These are phyloP conservation scores for Endoconidiophora laricicola DNA, from an alignment of 2,329 filamentous ascomycete genomes.

Conservation along the genomic window DNA sequence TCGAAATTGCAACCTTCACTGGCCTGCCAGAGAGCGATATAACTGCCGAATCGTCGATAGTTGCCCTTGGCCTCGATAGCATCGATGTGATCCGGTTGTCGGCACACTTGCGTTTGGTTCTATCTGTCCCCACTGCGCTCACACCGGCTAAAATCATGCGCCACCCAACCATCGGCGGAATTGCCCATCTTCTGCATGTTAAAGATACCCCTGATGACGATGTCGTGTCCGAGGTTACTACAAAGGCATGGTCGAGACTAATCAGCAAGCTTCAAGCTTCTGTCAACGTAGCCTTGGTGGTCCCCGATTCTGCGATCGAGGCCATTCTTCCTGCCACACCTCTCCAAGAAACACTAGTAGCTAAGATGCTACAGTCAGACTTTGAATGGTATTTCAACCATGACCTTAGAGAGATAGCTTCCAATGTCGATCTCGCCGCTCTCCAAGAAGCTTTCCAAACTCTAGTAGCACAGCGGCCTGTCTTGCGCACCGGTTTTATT, in stretches of 20 bases:
- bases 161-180: slow-evolving; percentile 47
- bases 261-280: neutral
- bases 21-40: slow-evolving; percentile 35
- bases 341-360: slow-evolving; percentile 73
- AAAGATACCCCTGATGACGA: slow-evolving; percentile 15
- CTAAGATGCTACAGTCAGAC: slow-evolving; percentile 60
- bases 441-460: slow-evolving; percentile 45
- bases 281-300: neutral
- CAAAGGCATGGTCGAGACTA: neutral
- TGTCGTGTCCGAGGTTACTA: neutral
- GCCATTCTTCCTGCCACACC: slow-evolving; percentile 58
- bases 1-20: slow-evolving; percentile 29
- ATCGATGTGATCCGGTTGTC: slow-evolving; percentile 81
- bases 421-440: slow-evolving; percentile 34
- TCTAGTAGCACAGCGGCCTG: slow-evolving; percentile 45
- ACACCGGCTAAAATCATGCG: slow-evolving; percentile 65
- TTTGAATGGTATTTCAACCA: slow-evolving; percentile 74
- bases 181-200: slow-evolving; percentile 21
- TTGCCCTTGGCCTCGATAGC: slow-evolving; percentile 77
- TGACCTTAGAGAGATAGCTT: slow-evolving; percentile 49
- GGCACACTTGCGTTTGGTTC: slow-evolving; percentile 44
- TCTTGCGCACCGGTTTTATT: slow-evolving; percentile 60
- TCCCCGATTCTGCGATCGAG: slow-evolving; percentile 28
- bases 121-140: slow-evolving; percentile 32
- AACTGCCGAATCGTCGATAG: slow-evolving; percentile 44